phyloP scores from a whole-genome alignment of 805 yeast species.

The Nakazawaea wickerhamii region DNA sequence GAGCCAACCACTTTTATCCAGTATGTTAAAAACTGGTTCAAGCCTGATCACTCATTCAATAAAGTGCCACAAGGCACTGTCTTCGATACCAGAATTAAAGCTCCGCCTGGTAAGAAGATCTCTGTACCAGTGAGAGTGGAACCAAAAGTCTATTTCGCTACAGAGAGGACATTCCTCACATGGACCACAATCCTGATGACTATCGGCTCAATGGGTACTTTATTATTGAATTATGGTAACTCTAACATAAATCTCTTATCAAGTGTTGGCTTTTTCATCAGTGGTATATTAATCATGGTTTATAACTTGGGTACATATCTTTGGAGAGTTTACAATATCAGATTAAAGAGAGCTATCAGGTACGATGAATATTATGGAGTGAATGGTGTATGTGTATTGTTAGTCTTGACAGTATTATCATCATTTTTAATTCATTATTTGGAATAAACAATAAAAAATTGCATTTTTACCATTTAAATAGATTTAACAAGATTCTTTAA shows the following conservation, averaged over 20 bases:
- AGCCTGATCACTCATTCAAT: slow-evolving; percentile 43
- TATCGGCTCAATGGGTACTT: slow-evolving; percentile 82
- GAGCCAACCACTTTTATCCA: neutral
- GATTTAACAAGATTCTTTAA: neutral
- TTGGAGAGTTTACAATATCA: slow-evolving; percentile 76
- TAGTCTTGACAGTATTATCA: slow-evolving; percentile 7
- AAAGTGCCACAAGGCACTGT: slow-evolving; percentile 63
- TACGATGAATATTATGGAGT: slow-evolving; percentile 92
- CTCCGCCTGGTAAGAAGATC: slow-evolving; percentile 85
- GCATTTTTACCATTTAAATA: slow-evolving; percentile 26
- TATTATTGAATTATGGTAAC: slow-evolving; percentile 81
- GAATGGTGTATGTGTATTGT: slow-evolving; percentile 60
- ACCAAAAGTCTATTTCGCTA: slow-evolving; percentile 98
- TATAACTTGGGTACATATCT: slow-evolving; percentile 74
- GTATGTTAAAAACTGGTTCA: slow-evolving; percentile 15
- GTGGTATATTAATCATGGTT: slow-evolving; percentile 66
- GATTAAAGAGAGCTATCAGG: slow-evolving; percentile 74
- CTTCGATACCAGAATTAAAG: slow-evolving; percentile 50
- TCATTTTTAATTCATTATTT: slow-evolving; percentile 10
- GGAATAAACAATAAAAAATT: slow-evolving; percentile 32
- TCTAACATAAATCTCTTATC: slow-evolving; percentile 66
- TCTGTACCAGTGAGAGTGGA: slow-evolving; percentile 95
- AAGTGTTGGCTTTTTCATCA: slow-evolving; percentile 77
- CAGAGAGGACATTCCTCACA: slow-evolving; percentile 88
- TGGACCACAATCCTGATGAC: slow-evolving; percentile 92